Conservation (phyloP, 2,329 filamentous ascomycete genomes). For the Truncatella angustata region DNA sequence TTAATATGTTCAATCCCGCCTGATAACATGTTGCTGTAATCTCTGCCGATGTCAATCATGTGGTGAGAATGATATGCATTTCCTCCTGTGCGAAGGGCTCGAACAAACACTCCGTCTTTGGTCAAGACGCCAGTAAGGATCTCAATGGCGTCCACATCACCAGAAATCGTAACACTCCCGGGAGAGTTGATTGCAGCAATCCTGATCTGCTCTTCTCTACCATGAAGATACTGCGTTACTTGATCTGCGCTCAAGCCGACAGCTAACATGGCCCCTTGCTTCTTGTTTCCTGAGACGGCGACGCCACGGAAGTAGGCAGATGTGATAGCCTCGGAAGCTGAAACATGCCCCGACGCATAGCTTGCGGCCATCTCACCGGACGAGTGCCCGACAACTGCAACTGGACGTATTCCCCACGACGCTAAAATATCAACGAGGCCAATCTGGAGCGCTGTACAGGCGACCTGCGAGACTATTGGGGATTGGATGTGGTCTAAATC, state of each 20-base stretch:
- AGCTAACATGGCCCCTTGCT: slow-evolving; percentile 13
- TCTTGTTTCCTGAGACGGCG: neutral
- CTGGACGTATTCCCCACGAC: slow-evolving; percentile 27
- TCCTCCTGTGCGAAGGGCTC: slow-evolving; percentile 16
- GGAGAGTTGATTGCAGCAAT: slow-evolving; percentile 24
- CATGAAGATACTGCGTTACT: neutral
- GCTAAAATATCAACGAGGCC: slow-evolving; percentile 32
- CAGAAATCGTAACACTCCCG: slow-evolving; percentile 24
- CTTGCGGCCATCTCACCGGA: slow-evolving; percentile 30
- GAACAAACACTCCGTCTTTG: slow-evolving; percentile 17
- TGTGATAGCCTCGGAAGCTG: slow-evolving; percentile 14
- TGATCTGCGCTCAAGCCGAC: slow-evolving; percentile 12
- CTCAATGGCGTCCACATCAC: slow-evolving; percentile 15
- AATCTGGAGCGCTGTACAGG: slow-evolving; percentile 31
- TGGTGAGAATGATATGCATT: slow-evolving; percentile 28
- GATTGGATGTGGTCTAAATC: slow-evolving; percentile 13
- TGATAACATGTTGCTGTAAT: neutral
- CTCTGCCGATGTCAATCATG: slow-evolving; percentile 18
- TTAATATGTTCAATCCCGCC: neutral
- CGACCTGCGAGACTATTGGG: slow-evolving; percentile 34
- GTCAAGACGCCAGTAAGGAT: slow-evolving; percentile 14
- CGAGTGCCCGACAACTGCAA: slow-evolving; percentile 36
- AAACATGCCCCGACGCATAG: slow-evolving; percentile 21
- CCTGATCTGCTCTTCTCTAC: neutral
- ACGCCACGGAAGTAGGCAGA: slow-evolving; percentile 16